Conservation (phyloP, 305 asterid genomes). For the Fraxinus sp. region DNA sequence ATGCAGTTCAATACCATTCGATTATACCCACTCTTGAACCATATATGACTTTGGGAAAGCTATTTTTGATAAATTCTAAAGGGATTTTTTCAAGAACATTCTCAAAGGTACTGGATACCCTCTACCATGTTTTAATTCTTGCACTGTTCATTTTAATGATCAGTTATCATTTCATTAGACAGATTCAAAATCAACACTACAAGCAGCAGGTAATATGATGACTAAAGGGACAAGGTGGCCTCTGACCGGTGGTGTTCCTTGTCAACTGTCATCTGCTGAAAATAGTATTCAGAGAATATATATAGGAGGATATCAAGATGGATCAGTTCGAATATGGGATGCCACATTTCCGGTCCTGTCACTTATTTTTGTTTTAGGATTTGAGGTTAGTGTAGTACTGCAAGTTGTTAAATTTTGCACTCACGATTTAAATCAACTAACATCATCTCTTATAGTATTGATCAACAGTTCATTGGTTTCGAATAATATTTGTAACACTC, state of each 20-base stretch:
- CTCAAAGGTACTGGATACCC: slow-evolving; percentile 52
- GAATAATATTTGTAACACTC: slow-evolving; percentile 14
- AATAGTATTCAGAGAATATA: slow-evolving; percentile 57
- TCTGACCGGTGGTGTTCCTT: slow-evolving; percentile 70
- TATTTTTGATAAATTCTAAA: slow-evolving; percentile 38
- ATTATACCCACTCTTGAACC: slow-evolving; percentile 83
- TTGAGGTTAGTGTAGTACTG: slow-evolving; percentile 56
- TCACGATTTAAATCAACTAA: slow-evolving; percentile 4
- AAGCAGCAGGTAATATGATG: slow-evolving; percentile 35
- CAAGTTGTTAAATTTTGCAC: slow-evolving; percentile 21
- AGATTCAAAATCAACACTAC: slow-evolving; percentile 50
- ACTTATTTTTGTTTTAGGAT: slow-evolving; percentile 51
- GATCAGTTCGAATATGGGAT: slow-evolving; percentile 85
- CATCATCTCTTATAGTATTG: slow-evolving; percentile 15
- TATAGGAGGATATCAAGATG: slow-evolving; percentile 91
- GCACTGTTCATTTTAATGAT: slow-evolving; percentile 34
- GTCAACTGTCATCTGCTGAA: slow-evolving; percentile 50
- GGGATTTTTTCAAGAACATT: slow-evolving; percentile 39
- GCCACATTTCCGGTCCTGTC: slow-evolving; percentile 75
- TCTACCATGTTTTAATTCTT: slow-evolving; percentile 19
- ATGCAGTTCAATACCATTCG: slow-evolving; percentile 56
- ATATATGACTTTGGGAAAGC: slow-evolving; percentile 68
- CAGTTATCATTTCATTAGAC: slow-evolving; percentile 48
- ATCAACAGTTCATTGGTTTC: slow-evolving; percentile 13
- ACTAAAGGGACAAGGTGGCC: slow-evolving; percentile 65